A percentile compares a stretch with the other conserved stretches of the same genome.
Evolutionary conservation across 768 basidiomycete genomes (phyloP).

Genomic region (Guyanaporus albipodus): DNA sequence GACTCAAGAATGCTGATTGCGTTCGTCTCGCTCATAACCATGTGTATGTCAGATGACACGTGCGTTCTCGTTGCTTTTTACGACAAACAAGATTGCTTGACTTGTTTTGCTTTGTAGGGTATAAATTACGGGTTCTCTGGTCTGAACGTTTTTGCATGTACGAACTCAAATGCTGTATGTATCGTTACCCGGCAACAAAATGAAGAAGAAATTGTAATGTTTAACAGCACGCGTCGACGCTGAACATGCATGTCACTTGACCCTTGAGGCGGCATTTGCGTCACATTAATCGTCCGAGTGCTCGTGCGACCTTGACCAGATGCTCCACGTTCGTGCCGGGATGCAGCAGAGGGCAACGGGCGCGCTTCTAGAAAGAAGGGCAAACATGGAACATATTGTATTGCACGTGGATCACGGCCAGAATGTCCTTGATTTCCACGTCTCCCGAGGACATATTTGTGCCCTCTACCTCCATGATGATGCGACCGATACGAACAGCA

Average conservation of each 20-base stretch:
- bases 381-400: not conserved
- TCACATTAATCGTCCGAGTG: too few relatives aligned
- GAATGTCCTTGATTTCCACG: not conserved
- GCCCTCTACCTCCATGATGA: too few relatives aligned
- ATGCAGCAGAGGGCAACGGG: too few relatives aligned
- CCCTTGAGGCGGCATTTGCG: too few relatives aligned
- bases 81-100: not conserved
- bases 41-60: slow-evolving; percentile 50
- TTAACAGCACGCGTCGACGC: not conserved
- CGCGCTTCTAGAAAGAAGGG: not conserved
- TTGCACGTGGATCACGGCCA: not conserved
- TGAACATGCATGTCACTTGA: not conserved
- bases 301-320: too few relatives aligned
- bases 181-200: slow-evolving; percentile 13
- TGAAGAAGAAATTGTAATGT: slow-evolving; percentile 1
- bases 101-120: slow-evolving; percentile 30
- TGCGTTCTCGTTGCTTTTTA: slow-evolving; percentile 33
- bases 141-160: slow-evolving; percentile 20
- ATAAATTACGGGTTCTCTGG: slow-evolving; percentile 21
- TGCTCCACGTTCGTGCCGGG: too few relatives aligned
- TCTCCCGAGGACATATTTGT: not conserved
- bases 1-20: slow-evolving; percentile 11
- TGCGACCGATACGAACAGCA: too few relatives aligned
- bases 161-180: slow-evolving; percentile 17
- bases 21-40: slow-evolving; percentile 1